Evolutionary conservation across 73 alveolate genomes (phyloP).

Genomic region (Effrenium voratum): DNA sequence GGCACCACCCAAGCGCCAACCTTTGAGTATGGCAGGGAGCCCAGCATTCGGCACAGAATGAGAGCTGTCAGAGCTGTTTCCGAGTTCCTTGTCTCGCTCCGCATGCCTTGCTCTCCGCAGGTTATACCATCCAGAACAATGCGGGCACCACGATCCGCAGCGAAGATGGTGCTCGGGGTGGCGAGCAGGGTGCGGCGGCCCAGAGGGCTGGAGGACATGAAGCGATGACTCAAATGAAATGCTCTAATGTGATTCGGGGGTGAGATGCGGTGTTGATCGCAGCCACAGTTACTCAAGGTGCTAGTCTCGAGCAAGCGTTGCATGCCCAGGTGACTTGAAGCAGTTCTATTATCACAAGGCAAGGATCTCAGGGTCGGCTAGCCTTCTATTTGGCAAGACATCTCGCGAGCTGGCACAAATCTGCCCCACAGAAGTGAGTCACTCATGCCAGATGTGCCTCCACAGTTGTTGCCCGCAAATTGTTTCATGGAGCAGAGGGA

Average conservation of each 20-base stretch:
- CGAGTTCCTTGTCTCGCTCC: too few species aligned
- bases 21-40: conserved; percentile 42
- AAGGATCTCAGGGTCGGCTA: not conserved
- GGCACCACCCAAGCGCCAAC: conserved; percentile 26
- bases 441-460: too few species aligned
- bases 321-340: conserved; percentile 17
- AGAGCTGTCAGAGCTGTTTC: too few species aligned
- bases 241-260: not conserved
- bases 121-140: conserved; percentile 5
- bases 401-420: too few species aligned
- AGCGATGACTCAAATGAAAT: not conserved
- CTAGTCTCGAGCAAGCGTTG: not conserved
- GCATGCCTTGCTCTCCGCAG: too few species aligned
- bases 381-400: not conserved
- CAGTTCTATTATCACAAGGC: conserved; percentile 55
- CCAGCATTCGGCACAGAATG: too few species aligned
- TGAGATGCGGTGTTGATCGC: not conserved
- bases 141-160: not conserved
- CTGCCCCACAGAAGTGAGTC: too few species aligned
- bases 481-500: too few species aligned
- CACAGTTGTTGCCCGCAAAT: too few species aligned
- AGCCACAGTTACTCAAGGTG: not conserved
- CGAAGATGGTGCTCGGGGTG: not conserved
- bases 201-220: not conserved
- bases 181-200: not conserved